phyloP scores from a whole-genome alignment of 2,329 filamentous ascomycete species.

The Talaromyces sp. region DNA sequence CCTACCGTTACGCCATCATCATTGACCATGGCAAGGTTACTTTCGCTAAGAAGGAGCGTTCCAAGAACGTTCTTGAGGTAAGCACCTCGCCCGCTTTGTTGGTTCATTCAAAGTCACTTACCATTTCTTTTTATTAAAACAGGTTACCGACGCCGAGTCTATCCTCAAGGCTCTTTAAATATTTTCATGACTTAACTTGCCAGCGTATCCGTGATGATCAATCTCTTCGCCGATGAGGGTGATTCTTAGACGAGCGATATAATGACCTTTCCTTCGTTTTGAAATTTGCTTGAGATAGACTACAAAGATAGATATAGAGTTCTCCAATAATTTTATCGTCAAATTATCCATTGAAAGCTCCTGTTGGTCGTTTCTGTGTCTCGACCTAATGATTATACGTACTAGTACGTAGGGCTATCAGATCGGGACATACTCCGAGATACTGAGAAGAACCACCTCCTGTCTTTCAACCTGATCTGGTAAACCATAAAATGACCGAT shows the following conservation, averaged over 20 bases:
- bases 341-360: not conserved
- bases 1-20: constrained; percentile 74
- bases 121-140: not conserved
- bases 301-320: constrained; percentile 9
- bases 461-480: no score
- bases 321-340: not conserved
- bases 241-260: not conserved
- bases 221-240: not conserved
- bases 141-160: constrained; percentile 40
- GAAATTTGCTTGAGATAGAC: not conserved
- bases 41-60: constrained; percentile 72
- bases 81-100: not conserved
- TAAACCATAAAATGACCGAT: no score
- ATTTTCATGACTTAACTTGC: not conserved
- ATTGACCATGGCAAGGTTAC: constrained; percentile 78
- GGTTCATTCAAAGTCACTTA: not conserved
- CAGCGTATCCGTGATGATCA: not conserved
- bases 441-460: not conserved
- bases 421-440: not conserved
- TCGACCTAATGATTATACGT: not conserved
- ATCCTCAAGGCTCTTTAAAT: constrained; percentile 40
- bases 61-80: constrained; percentile 42
- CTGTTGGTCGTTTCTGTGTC: not conserved
- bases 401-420: not conserved
- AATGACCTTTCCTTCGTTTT: constrained; percentile 11